phyloP scores from a whole-genome alignment of 345 rosid genomes.

The Syzygium grande region DNA sequence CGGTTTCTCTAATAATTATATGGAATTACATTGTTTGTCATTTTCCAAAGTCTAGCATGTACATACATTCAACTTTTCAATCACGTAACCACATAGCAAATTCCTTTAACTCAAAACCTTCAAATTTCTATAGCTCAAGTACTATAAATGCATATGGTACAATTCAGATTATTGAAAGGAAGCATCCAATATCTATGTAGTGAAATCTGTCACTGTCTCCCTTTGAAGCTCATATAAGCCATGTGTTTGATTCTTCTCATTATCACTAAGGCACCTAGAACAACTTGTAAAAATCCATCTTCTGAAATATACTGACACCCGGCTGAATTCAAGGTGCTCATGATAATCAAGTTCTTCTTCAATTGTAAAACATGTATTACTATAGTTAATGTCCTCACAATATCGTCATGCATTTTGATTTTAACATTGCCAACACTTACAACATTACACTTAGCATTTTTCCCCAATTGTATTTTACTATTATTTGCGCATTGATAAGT shows the following conservation, averaged over 20 bases:
- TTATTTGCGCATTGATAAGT: accelerated
- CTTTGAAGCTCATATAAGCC: neutral
- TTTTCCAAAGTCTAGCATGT: neutral
- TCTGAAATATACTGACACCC: neutral
- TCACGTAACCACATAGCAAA: neutral
- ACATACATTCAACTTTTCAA: neutral
- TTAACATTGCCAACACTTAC: neutral
- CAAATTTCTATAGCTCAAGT: neutral
- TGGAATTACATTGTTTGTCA: neutral
- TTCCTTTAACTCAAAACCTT: neutral
- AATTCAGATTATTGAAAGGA: neutral
- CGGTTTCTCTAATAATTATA: neutral
- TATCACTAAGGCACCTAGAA: too few relatives aligned
- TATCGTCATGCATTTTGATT: neutral
- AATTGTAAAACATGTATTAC: neutral
- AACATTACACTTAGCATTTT: neutral
- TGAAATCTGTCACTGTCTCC: neutral
- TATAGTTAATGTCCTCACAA: neutral
- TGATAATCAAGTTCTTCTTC: neutral
- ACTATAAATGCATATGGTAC: accelerated
- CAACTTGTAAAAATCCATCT: too few relatives aligned
- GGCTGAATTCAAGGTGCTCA: neutral
- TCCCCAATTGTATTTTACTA: neutral
- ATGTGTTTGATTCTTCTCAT: neutral
- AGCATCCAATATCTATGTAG: neutral